These are phyloP conservation scores for Dittrichia graveolens DNA, from an alignment of 129 eudicot species.

Conservation along the genomic window DNA sequence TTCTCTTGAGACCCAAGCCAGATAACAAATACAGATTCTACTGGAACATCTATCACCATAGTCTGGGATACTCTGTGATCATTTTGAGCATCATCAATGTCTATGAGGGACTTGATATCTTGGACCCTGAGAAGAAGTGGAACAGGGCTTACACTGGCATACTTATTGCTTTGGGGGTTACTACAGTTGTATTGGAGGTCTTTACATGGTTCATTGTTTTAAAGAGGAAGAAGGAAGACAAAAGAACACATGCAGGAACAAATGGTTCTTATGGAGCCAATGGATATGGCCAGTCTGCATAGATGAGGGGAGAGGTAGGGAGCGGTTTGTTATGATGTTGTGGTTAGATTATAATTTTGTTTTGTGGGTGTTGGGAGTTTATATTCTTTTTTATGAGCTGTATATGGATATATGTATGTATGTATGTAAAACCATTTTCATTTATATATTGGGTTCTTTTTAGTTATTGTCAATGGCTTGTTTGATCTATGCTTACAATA, in stretches of 20 bases:
- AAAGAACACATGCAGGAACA: slow-evolving; percentile 40
- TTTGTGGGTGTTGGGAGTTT: slow-evolving; percentile 15
- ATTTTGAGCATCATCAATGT: slow-evolving; percentile 60
- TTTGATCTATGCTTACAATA: background rate
- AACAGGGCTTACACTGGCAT: slow-evolving; percentile 64
- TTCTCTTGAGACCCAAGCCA: slow-evolving; percentile 80
- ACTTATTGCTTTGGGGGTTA: slow-evolving; percentile 50
- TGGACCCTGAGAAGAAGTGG: slow-evolving; percentile 80
- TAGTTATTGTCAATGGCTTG: background rate
- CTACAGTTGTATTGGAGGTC: slow-evolving; percentile 52
- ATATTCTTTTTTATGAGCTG: slow-evolving; percentile 22
- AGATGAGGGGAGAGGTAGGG: background rate
- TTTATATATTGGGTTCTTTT: slow-evolving; percentile 17
- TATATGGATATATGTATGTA: slow-evolving; percentile 26
- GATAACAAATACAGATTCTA: slow-evolving; percentile 77
- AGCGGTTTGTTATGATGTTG: background rate
- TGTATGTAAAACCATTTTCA: slow-evolving; percentile 14
- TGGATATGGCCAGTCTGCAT: slow-evolving; percentile 33
- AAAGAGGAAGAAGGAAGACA: slow-evolving; percentile 47
- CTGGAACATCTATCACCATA: slow-evolving; percentile 75
- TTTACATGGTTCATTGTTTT: slow-evolving; percentile 63
- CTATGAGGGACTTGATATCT: slow-evolving; percentile 66
- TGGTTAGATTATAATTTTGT: slow-evolving; percentile 14
- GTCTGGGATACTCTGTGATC: slow-evolving; percentile 56
- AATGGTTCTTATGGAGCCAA: slow-evolving; percentile 42